Evolutionary conservation across 352 stramenopile genomes (phyloP).

Genomic region (Phytophthora multivora): DNA sequence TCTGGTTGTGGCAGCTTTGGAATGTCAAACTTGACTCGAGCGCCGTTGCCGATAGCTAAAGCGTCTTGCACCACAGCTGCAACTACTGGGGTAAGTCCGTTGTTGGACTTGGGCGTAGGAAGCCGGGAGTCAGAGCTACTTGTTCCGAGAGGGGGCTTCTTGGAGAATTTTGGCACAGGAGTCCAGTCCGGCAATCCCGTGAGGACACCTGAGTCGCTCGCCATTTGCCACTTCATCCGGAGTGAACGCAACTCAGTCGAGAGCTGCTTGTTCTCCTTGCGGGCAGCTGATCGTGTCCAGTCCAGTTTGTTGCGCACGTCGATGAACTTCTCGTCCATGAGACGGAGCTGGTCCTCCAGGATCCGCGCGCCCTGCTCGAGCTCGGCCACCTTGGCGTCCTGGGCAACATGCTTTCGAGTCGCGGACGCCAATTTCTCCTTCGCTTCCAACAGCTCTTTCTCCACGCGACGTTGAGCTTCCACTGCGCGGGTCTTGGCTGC

Average conservation of each 20-base stretch:
- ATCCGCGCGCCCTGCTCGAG: constrained; percentile 94
- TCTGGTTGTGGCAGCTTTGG: constrained; percentile 77
- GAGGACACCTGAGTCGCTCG: constrained; percentile 58
- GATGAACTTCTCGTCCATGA: constrained; percentile 98
- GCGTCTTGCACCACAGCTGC: constrained; percentile 36
- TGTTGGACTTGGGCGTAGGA: constrained; percentile 27
- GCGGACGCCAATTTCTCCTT: constrained; percentile 64
- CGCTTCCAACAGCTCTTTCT: constrained; percentile 82
- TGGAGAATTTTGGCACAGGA: constrained; percentile 22
- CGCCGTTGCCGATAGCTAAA: constrained; percentile 30
- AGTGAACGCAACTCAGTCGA: constrained; percentile 60
- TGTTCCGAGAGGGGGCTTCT: constrained; percentile 48
- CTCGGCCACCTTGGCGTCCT: constrained; percentile 90
- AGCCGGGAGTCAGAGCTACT: constrained; percentile 65
- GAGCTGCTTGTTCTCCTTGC: constrained; percentile 85
- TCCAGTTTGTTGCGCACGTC: constrained; percentile 96
- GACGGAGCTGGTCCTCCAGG: constrained; percentile 94
- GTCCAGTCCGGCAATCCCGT: constrained; percentile 54
- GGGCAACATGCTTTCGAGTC: constrained; percentile 79
- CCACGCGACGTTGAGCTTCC: constrained; percentile 70
- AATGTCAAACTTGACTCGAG: constrained; percentile 67
- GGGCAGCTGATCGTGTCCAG: constrained; percentile 88
- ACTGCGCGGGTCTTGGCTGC: constrained; percentile 90
- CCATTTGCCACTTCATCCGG: constrained; percentile 80
- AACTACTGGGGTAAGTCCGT: constrained; percentile 27